Base-by-base conservation (phyloP, 139 green algal species). In the Dunaliella primolecta region DNA sequence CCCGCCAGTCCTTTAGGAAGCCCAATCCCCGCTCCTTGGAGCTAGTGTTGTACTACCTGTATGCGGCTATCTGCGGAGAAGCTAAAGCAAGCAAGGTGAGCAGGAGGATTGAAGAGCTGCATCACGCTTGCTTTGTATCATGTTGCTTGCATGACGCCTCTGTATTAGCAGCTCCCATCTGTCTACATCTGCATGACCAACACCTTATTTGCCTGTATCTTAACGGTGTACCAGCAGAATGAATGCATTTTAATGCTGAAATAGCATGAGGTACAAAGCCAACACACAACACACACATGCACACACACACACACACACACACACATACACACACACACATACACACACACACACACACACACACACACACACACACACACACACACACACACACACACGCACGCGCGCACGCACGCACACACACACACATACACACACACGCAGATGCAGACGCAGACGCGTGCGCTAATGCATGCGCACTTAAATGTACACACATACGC, bases 21-120 rank as follows among this genome's bases (percentile, higher is more conserved):
- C 88, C 77, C 1, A 91, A 91, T 78, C 64, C 83, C 70, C 89
- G 89, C 32, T 83, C 75, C 1, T 79, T 93, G 34, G 90, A 93
- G 75, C 55, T 87, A 31, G 84, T 91, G 11, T 64, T 93, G 1
- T 88, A 83, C 37, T 78, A 84, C 0, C 71, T 86, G 0, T 89
- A 90, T 64, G 56, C 1, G 29, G 34, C 82, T 2, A 83, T 91
- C 7, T 78, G 86, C 21, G 90, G 90, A 0, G 85, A 85, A 29
- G 29, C 23, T 0, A 78, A 81, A 0, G 83, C 88, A 0, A 34
- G 75, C 21, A 89, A 89, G 85, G 87, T 88, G 25, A 11, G 70
- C n/a, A n/a, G n/a, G n/a, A n/a, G n/a, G n/a, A n/a, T n/a, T n/a
- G 1, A 57, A 46, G 7, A 0, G 1, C 34, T 70, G 37, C 15